Evolutionary conservation across 1,284 basidiomycete genomes (phyloP).

Genomic region (Cutaneotrichosporon cutaneum): DNA sequence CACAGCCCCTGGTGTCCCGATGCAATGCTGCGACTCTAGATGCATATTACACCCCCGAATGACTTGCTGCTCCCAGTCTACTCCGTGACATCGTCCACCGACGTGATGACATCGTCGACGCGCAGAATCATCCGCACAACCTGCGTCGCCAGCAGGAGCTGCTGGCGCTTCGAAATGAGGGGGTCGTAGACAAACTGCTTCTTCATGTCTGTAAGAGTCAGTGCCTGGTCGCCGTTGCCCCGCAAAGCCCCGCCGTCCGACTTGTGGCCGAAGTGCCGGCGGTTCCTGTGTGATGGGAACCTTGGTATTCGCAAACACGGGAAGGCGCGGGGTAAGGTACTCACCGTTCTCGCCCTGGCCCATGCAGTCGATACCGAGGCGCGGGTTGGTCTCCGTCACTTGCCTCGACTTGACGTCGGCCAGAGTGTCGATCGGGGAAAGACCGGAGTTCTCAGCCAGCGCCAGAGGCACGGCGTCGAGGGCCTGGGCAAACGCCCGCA

Average conservation of each 20-base stretch:
- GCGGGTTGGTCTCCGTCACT: conserved; percentile 79
- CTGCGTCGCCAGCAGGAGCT: conserved; percentile 96
- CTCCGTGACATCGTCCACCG: conserved; percentile 9
- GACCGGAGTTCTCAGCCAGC: conserved; percentile 93
- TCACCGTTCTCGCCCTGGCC: conserved; percentile 78
- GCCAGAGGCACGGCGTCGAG: conserved; percentile 91
- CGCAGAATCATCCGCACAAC: conserved; percentile 57
- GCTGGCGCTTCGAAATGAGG: conserved; percentile 94
- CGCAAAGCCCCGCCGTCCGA: conserved; percentile 4
- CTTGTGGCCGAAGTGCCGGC: background rate
- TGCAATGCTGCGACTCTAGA: conserved; percentile 8
- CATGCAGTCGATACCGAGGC: conserved; percentile 90
- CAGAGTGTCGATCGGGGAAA: conserved; percentile 94
- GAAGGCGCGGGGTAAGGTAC: conserved; percentile 35
- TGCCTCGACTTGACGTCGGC: conserved; percentile 92
- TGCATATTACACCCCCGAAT: conserved; percentile 5
- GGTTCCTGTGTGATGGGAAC: background rate
- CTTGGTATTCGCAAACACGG: background rate
- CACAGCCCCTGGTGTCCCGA: background rate
- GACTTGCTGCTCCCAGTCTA: background rate
- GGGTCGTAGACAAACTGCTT: conserved; percentile 96
- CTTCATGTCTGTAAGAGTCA: conserved; percentile 77
- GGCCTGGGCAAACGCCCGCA: conserved; percentile 95
- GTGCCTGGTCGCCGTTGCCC: conserved; percentile 8
- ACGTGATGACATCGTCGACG: conserved; percentile 50